Evolutionary conservation across 2,329 filamentous ascomycete species (phyloP).

Genomic region (Tolypocladium cylindrosporum): DNA sequence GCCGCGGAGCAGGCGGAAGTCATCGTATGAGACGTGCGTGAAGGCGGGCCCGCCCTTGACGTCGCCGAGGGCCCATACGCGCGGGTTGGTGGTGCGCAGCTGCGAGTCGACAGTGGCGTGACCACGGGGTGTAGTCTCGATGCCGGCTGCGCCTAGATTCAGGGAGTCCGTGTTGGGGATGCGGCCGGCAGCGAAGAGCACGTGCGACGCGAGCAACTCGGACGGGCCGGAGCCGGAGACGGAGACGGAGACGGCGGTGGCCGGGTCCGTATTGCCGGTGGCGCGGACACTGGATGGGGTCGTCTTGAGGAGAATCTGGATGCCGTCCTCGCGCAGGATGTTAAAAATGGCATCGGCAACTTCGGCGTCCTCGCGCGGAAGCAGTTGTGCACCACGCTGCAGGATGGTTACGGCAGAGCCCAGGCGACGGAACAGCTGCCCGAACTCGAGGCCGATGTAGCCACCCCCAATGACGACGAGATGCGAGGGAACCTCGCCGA

Average conservation of each 20-base stretch:
- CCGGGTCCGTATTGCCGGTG: slow-evolving; percentile 1
- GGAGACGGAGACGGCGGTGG: slow-evolving; percentile 8
- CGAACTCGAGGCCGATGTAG: slow-evolving; percentile 43
- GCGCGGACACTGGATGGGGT: slow-evolving; percentile 16
- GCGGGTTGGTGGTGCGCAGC: slow-evolving; percentile 30
- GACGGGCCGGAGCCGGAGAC: slow-evolving; percentile 3
- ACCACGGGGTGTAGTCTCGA: slow-evolving; percentile 28
- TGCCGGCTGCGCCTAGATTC: slow-evolving; percentile 27
- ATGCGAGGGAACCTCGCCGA: slow-evolving; percentile 33
- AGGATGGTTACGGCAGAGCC: slow-evolving; percentile 38
- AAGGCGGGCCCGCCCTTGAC: slow-evolving; percentile 42
- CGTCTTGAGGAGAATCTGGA: slow-evolving; percentile 29
- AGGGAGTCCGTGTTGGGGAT: slow-evolving; percentile 37
- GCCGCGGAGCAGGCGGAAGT: slow-evolving; percentile 39
- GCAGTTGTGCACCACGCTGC: slow-evolving; percentile 30
- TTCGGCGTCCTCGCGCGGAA: slow-evolving; percentile 37
- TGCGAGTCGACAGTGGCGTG: slow-evolving; percentile 32
- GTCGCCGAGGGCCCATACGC: slow-evolving; percentile 40
- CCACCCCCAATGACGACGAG: slow-evolving; percentile 43
- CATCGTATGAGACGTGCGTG: slow-evolving; percentile 47
- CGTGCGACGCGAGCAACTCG: slow-evolving; percentile 29
- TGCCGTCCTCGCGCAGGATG: slow-evolving; percentile 35
- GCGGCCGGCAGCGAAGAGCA: slow-evolving; percentile 40
- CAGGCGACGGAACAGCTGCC: slow-evolving; percentile 38
- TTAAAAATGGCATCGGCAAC: slow-evolving; percentile 29